Percentiles rank a stretch among this genome's conserved stretches.
Conservation (phyloP, 1,284 basidiomycete genomes). For the Microbotryum violaceum region DNA sequence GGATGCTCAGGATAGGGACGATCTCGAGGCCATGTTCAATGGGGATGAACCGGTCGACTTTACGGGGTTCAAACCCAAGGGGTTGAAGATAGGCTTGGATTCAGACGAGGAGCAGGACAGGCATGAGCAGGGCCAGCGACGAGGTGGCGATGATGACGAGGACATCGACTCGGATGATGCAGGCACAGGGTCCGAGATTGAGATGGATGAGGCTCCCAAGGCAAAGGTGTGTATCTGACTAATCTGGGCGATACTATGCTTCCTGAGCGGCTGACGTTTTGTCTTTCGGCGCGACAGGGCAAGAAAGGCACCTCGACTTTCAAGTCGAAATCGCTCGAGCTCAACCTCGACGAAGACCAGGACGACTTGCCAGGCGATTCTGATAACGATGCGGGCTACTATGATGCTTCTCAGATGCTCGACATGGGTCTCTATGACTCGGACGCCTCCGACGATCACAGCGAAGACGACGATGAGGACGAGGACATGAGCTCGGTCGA, state of each 20-base stretch:
- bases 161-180: conserved; percentile 33
- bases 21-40: conserved; percentile 9
- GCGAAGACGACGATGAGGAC: conserved; percentile 52
- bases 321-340: conserved; percentile 9
- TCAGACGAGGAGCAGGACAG: conserved; percentile 24
- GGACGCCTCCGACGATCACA: conserved; percentile 47
- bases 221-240: too few species aligned
- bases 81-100: conserved; percentile 32
- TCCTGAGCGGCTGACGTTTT: neutral
- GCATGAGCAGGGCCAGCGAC: neutral
- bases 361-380: conserved; percentile 32
- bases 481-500: conserved; percentile 23
- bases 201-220: too few species aligned
- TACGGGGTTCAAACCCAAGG: conserved; percentile 23
- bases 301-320: conserved; percentile 9
- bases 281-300: neutral
- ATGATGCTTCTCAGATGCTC: neutral
- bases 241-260: too few species aligned
- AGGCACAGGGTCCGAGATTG: neutral
- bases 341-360: conserved; percentile 39
- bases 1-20: conserved; percentile 11
- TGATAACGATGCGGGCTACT: conserved; percentile 9
- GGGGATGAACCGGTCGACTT: conserved; percentile 28
- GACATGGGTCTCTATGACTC: conserved; percentile 4
- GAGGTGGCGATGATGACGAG: conserved; percentile 29